Conservation (phyloP, 2,329 filamentous ascomycete genomes). For the Aspergillus uvarum region DNA sequence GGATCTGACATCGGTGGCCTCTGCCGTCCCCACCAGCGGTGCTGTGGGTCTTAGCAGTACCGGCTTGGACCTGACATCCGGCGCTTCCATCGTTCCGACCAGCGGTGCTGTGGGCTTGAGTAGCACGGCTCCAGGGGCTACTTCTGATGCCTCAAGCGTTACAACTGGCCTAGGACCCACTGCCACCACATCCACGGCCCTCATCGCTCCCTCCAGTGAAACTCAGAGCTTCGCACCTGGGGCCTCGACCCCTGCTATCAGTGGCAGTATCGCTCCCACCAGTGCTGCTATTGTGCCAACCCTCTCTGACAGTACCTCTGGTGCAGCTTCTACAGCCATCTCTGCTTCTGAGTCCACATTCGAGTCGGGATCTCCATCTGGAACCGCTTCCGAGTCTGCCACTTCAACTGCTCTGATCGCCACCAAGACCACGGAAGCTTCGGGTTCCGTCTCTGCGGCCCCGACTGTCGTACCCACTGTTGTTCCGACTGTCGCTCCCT, state of each 20-base stretch:
- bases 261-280: neutral
- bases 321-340: neutral
- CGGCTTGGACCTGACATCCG: conserved; percentile 11
- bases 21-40: neutral
- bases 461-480: conserved; percentile 3
- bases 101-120: neutral
- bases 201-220: conserved; percentile 1
- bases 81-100: conserved; percentile 15
- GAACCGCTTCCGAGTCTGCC: neutral
- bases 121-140: neutral
- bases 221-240: neutral
- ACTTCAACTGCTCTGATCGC: neutral
- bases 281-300: neutral
- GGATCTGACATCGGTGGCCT: neutral
- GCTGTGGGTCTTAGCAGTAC: conserved; percentile 3
- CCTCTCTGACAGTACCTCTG: neutral
- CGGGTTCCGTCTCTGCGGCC: neutral
- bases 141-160: neutral
- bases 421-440: neutral
- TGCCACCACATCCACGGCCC: conserved; percentile 1
- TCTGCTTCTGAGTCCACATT: neutral
- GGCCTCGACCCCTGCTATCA: neutral
- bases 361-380: neutral
- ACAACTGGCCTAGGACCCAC: neutral
- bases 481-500: conserved; percentile 1